phyloP scores from a whole-genome alignment of 768 basidiomycete species.

The Pleurotus citrinopileatus region DNA sequence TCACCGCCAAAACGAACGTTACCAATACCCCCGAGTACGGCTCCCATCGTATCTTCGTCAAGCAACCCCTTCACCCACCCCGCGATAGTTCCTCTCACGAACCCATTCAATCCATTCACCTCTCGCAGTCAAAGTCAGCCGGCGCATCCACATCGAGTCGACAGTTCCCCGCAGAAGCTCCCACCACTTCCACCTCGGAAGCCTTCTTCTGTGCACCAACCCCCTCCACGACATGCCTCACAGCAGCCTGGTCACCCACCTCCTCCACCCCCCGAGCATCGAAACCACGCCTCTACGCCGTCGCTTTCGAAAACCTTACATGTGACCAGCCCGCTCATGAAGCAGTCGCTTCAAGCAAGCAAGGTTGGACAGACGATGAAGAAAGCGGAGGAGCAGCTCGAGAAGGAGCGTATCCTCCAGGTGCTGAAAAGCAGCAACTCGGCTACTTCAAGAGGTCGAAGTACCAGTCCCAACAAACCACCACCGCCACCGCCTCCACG shows the following conservation, averaged over 20 bases:
- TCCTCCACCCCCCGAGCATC: constrained; percentile 15
- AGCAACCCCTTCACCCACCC: constrained; percentile 16
- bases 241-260: constrained; percentile 13
- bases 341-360: constrained; percentile 70
- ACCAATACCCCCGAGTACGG: constrained; percentile 10
- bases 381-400: constrained; percentile 63
- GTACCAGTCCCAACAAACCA: constrained; percentile 26
- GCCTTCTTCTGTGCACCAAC: constrained; percentile 19
- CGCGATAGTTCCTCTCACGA: constrained; percentile 16
- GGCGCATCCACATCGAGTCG: constrained; percentile 8
- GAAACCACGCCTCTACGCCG: constrained; percentile 23
- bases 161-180: constrained; percentile 18
- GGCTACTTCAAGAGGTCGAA: constrained; percentile 16
- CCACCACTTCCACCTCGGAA: constrained; percentile 57
- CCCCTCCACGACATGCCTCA: constrained; percentile 39
- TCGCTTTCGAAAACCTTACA: constrained; percentile 41
- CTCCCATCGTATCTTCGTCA: constrained; percentile 3
- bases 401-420: constrained; percentile 58
- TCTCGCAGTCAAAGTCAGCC: constrained; percentile 23
- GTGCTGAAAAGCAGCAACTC: constrained; percentile 9
- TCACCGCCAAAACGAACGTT: constrained; percentile 22
- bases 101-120: constrained; percentile 16
- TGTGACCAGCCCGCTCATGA: constrained; percentile 63
- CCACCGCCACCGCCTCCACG: not conserved
- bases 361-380: constrained; percentile 71